Conservation (phyloP, 2,329 filamentous ascomycete genomes). For the Blastomyces gilchristii region DNA sequence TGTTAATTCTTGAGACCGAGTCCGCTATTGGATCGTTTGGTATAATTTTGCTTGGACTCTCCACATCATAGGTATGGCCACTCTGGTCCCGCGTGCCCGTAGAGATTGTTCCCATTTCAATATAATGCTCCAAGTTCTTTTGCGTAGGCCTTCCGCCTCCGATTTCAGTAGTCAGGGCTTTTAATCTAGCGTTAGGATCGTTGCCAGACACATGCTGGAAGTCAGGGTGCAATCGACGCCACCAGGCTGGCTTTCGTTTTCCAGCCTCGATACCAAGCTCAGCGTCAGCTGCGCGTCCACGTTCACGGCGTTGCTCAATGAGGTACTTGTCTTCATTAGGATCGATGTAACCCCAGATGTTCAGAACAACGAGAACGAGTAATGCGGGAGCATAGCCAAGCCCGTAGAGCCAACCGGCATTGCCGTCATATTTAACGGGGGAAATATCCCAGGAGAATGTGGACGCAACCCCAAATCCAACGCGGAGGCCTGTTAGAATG, state of each 20-base stretch:
- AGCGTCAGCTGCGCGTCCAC: constrained; percentile 47
- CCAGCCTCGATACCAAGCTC: constrained; percentile 47
- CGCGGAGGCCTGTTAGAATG: constrained; percentile 43
- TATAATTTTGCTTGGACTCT: not conserved
- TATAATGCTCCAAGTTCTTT: constrained; percentile 20
- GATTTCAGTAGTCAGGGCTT: constrained; percentile 28
- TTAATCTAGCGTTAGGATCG: constrained; percentile 22
- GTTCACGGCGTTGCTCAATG: constrained; percentile 51
- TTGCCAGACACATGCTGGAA: constrained; percentile 19
- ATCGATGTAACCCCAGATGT: constrained; percentile 46
- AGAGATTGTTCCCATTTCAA: constrained; percentile 32
- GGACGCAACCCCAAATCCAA: constrained; percentile 50
- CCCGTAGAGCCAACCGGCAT: constrained; percentile 48
- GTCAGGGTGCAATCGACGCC: constrained; percentile 37
- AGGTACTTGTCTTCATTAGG: constrained; percentile 62
- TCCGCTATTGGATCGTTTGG: constrained; percentile 3
- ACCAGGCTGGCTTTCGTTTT: constrained; percentile 54
- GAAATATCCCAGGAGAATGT: constrained; percentile 52
- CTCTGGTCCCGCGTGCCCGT: constrained; percentile 9
- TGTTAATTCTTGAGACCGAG: not conserved
- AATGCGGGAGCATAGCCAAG: constrained; percentile 53
- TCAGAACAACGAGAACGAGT: constrained; percentile 36
- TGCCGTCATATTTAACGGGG: constrained; percentile 45
- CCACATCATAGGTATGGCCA: constrained; percentile 8
- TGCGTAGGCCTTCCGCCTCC: constrained; percentile 24